Conservation (phyloP, 495 filamentous ascomycete species). For the Glarea lozoyensis region DNA sequence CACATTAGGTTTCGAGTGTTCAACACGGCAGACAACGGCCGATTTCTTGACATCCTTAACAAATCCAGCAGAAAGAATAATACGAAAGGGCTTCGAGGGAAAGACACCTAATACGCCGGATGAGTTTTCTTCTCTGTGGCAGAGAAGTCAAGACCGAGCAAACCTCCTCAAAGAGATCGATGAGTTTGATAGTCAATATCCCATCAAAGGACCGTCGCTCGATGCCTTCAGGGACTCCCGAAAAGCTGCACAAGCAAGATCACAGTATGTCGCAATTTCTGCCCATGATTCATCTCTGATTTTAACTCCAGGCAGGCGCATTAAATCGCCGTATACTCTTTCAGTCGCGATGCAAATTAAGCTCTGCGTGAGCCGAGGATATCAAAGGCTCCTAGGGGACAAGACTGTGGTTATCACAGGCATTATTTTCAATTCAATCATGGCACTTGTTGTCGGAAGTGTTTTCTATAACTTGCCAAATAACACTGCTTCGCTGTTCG, state of each 20-base stretch:
- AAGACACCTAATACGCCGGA: conserved; percentile 50
- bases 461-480: conserved; percentile 40
- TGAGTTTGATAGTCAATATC: neutral
- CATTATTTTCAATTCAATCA: conserved; percentile 59
- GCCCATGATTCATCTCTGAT: too few species aligned
- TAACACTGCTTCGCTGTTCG: conserved; percentile 36
- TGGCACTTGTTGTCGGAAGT: conserved; percentile 31
- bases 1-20: conserved; percentile 48
- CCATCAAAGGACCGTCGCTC: neutral
- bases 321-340: too few species aligned
- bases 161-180: neutral
- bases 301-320: too few species aligned
- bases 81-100: conserved; percentile 50
- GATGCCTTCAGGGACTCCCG: neutral
- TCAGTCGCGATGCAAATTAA: neutral
- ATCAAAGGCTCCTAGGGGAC: neutral
- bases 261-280: too few species aligned
- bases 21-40: conserved; percentile 53
- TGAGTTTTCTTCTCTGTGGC: conserved; percentile 37
- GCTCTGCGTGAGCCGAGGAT: neutral
- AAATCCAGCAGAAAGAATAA: conserved; percentile 41
- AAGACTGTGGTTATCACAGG: conserved; percentile 34
- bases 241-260: too few species aligned
- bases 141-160: neutral
- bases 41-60: conserved; percentile 61